These are phyloP conservation scores for Starmerella sp. DNA, from an alignment of 805 yeast species.

Conservation along the genomic window DNA sequence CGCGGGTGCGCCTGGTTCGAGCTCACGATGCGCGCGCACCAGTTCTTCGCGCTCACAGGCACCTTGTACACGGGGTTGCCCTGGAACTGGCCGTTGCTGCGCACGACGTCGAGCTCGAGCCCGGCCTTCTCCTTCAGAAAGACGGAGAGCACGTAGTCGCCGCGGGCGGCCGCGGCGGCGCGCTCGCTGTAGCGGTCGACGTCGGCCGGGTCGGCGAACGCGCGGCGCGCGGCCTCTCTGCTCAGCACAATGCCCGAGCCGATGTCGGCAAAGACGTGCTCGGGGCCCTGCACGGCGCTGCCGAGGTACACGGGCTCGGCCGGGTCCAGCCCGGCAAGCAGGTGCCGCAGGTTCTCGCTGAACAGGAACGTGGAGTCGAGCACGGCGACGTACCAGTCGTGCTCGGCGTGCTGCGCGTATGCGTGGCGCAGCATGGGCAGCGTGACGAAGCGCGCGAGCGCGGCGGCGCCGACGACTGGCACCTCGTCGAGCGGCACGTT, in stretches of 20 bases:
- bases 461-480: slow-evolving; percentile 15
- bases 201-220: slow-evolving; percentile 12
- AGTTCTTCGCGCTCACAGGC: slow-evolving; percentile 17
- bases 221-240: slow-evolving; percentile 12
- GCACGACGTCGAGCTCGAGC: slow-evolving; percentile 12
- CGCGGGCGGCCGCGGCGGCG: slow-evolving; percentile 20
- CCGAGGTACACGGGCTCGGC: slow-evolving; percentile 17
- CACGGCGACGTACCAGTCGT: slow-evolving; percentile 21
- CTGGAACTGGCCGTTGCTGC: slow-evolving; percentile 22
- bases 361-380: slow-evolving; percentile 18
- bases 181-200: slow-evolving; percentile 15
- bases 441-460: slow-evolving; percentile 19
- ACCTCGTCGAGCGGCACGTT: slow-evolving; percentile 17
- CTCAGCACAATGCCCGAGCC: slow-evolving; percentile 23
- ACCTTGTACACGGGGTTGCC: slow-evolving; percentile 21
- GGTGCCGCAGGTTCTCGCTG: slow-evolving; percentile 11
- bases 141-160: slow-evolving; percentile 24
- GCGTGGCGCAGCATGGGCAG: slow-evolving; percentile 25
- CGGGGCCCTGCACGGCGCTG: slow-evolving; percentile 14
- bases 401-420: slow-evolving; percentile 17
- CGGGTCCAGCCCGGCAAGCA: slow-evolving; percentile 14
- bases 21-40: slow-evolving; percentile 26
- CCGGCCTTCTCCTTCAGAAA: slow-evolving; percentile 14
- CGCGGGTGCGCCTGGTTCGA: slow-evolving; percentile 20
- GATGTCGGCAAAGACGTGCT: slow-evolving; percentile 18